Percentiles rank a stretch among this genome's conserved stretches.
Conservation (phyloP, 2,329 filamentous ascomycete species). For the Graphilbum fragrans region DNA sequence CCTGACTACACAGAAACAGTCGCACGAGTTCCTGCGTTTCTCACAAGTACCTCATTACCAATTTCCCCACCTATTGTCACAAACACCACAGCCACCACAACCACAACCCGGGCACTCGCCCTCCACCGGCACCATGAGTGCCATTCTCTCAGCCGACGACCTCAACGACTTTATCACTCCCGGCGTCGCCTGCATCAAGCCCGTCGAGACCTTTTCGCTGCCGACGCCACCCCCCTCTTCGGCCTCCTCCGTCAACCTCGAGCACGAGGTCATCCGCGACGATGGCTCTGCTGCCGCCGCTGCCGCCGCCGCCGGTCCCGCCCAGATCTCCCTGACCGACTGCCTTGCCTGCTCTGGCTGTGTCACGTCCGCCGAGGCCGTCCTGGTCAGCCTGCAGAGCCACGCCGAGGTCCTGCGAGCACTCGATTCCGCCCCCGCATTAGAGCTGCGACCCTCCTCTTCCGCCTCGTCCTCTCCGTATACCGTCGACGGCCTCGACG, state of each 20-base stretch:
- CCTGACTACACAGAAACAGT: too few species aligned
- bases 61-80: background rate
- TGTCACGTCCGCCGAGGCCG: constrained; percentile 92
- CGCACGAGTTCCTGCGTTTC: background rate
- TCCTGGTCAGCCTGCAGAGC: constrained; percentile 90
- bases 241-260: constrained; percentile 21
- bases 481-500: constrained; percentile 38
- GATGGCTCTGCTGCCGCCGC: constrained; percentile 47
- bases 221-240: constrained; percentile 15
- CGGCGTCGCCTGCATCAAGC: constrained; percentile 96
- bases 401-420: constrained; percentile 81
- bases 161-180: constrained; percentile 98
- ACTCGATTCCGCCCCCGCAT: constrained; percentile 53
- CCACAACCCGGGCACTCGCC: background rate
- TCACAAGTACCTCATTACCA: background rate
- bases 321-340: constrained; percentile 91
- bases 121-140: constrained; percentile 57
- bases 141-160: constrained; percentile 92
- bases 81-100: background rate
- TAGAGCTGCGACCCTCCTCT: constrained; percentile 23
- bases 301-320: constrained; percentile 44
- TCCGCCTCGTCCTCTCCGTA: constrained; percentile 13
- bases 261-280: constrained; percentile 88
- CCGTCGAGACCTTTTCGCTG: constrained; percentile 74
- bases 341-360: constrained; percentile 96